These are phyloP conservation scores for Pseudoneurospora amorphoporcata DNA, from an alignment of 495 filamentous ascomycete genomes.

Conservation along the genomic window DNA sequence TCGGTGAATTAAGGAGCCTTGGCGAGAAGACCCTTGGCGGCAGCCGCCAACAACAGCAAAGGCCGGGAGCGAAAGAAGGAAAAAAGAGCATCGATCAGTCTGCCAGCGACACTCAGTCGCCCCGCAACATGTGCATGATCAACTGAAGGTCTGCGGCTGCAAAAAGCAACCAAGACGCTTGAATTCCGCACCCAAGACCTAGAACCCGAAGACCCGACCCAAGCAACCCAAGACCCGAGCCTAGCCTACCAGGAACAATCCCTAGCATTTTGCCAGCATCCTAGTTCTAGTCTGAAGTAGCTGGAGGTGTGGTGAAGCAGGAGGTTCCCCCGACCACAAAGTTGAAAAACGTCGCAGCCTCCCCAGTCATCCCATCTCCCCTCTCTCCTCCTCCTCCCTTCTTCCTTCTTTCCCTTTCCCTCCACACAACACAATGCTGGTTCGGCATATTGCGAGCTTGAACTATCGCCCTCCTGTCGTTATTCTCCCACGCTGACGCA, in stretches of 20 bases:
- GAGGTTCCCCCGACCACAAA: neutral
- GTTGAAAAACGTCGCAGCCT: neutral
- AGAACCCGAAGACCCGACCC: neutral
- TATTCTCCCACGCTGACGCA: neutral
- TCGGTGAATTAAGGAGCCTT: neutral
- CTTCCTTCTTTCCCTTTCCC: neutral
- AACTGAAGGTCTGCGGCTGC: neutral
- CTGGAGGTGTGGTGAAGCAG: neutral
- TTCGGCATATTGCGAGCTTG: neutral
- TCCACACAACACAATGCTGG: neutral
- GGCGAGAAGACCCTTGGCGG: neutral
- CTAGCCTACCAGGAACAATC: neutral
- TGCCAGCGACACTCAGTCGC: neutral
- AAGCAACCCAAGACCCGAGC: neutral
- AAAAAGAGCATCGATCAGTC: neutral
- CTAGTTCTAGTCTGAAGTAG: neutral
- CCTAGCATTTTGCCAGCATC: neutral
- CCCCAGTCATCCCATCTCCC: neutral
- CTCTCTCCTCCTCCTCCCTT: neutral
- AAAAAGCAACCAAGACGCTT: neutral
- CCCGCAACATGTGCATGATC: neutral
- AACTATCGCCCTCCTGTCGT: neutral
- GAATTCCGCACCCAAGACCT: neutral
- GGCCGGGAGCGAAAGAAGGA: neutral
- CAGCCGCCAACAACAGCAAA: neutral